Evolutionary conservation across 495 filamentous ascomycete species (phyloP).

Genomic region (Friedmanniomyces simplex): DNA sequence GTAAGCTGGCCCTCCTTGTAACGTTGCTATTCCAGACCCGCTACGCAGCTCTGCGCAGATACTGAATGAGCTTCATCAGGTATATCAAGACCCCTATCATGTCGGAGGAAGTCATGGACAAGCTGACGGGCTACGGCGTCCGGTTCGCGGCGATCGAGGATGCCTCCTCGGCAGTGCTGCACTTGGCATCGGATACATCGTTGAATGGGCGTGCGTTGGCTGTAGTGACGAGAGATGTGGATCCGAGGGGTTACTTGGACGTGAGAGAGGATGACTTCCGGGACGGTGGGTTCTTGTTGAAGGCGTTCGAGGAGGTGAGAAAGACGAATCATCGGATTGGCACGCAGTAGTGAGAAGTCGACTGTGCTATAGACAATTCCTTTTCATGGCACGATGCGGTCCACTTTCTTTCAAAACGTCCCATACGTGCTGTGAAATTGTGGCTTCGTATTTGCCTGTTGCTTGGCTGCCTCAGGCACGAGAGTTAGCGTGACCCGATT

Average conservation of each 20-base stretch:
- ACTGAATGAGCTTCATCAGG: background rate
- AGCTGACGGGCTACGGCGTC: background rate
- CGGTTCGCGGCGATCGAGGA: constrained; percentile 9
- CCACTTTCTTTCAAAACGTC: no score
- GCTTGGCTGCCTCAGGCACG: no score
- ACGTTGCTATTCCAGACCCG: background rate
- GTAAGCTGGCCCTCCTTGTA: background rate
- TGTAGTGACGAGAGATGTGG: background rate
- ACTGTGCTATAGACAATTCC: no score
- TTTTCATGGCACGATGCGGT: no score
- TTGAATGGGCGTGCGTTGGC: constrained; percentile 6
- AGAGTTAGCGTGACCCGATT: no score
- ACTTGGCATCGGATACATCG: constrained; percentile 4
- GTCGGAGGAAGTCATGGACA: background rate
- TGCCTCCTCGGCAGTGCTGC: constrained; percentile 6
- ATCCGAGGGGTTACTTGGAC: constrained; percentile 4
- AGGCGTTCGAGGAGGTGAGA: background rate
- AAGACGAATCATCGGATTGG: background rate
- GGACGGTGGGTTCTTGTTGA: background rate
- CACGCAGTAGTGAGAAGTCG: background rate
- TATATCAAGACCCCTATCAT: constrained; percentile 9
- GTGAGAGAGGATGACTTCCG: background rate
- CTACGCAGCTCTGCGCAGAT: no score
- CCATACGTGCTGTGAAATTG: no score
- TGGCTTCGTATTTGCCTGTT: no score